Evolutionary conservation across 768 basidiomycete species (phyloP), one percentile per base, ranked within the genome.

Genomic region (Terana coerulea): DNA sequence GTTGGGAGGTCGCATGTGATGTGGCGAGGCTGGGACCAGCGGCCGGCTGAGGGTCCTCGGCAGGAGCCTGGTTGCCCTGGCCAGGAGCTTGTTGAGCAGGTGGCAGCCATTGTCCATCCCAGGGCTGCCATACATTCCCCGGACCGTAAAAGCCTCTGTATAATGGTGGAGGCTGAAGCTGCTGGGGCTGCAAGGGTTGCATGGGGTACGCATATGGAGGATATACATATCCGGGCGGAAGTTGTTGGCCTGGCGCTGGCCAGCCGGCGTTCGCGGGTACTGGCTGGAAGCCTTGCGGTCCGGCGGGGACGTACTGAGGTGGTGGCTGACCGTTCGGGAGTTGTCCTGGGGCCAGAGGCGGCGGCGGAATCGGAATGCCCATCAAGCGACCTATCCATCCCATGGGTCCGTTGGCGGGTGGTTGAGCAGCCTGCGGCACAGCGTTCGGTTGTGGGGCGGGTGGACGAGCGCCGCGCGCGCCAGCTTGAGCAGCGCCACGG

Each of bases 141-240:
- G 84, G 85, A 8, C 83, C 84, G 33, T 74, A 72, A 57, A 88
- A 86, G 11, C 86, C 85, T 52, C 72, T 59, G 55, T 81, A 83
- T 26, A 73, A 75, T 1, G 84, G 86, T 4, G 79, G 67, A 3
- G 74, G 75, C 37, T 72, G 74, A 22, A 71, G 57, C 48, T 58
- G 61, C 48, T 52, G 57, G 26, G 59, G 56, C 33, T 40, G 60
- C 52, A 30, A 42, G 11, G 52, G 59, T 29, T 36, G 57, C 33
- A 22, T 58, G 47, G 28, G 59, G 47, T 55, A 52, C 41, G 51
- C 58, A 53, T 40, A 43, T 49, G 30, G 34, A 22, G 55, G 60
- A 58, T 48, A 51, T 19, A 43, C 41, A 45, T 48, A 48, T 22
- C 43, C 55, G 3, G 52, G 55, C 43, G 62, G 59, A 47, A 63